These are phyloP conservation scores for Coprinellus micaceus DNA, from an alignment of 768 basidiomycete genomes.

Conservation along the genomic window DNA sequence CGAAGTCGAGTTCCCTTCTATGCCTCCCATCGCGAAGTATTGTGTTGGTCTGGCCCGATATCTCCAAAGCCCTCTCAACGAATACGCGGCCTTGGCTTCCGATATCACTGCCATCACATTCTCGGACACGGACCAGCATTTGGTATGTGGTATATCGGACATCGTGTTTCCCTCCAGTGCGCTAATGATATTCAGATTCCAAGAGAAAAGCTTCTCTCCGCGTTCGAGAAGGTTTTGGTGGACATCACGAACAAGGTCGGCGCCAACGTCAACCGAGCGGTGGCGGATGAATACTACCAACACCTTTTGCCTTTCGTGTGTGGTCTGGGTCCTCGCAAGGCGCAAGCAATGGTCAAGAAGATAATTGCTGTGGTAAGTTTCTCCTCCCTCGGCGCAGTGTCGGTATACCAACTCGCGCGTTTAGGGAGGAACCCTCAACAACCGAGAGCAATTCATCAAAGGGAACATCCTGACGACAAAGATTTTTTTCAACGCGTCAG, in stretches of 20 bases:
- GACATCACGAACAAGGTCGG: slow-evolving; percentile 91
- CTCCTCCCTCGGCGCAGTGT: background rate
- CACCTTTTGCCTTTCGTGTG: slow-evolving; percentile 85
- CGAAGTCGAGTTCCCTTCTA: slow-evolving; percentile 72
- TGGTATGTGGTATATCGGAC: slow-evolving; percentile 46
- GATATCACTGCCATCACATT: slow-evolving; percentile 84
- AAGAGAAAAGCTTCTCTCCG: slow-evolving; percentile 73
- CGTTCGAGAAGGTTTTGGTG: slow-evolving; percentile 84
- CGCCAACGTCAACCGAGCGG: slow-evolving; percentile 93
- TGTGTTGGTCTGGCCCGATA: slow-evolving; percentile 93
- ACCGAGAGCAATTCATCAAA: slow-evolving; percentile 86
- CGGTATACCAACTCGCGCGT: slow-evolving; percentile 9
- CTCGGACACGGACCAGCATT: slow-evolving; percentile 80
- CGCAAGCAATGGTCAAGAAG: slow-evolving; percentile 76
- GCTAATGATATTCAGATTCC: slow-evolving; percentile 58
- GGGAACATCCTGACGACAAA: slow-evolving; percentile 75
- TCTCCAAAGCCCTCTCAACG: slow-evolving; percentile 89
- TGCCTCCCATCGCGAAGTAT: slow-evolving; percentile 80
- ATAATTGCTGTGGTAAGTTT: slow-evolving; percentile 68
- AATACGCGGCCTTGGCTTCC: slow-evolving; percentile 84
- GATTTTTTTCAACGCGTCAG: slow-evolving; percentile 91
- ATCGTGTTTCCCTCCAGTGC: background rate
- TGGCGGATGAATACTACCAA: slow-evolving; percentile 85
- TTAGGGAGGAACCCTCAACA: slow-evolving; percentile 84
- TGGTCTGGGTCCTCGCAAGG: slow-evolving; percentile 93